Evolutionary conservation across 2,329 filamentous ascomycete genomes (phyloP).

Genomic region (Diaporthe nobilis): DNA sequence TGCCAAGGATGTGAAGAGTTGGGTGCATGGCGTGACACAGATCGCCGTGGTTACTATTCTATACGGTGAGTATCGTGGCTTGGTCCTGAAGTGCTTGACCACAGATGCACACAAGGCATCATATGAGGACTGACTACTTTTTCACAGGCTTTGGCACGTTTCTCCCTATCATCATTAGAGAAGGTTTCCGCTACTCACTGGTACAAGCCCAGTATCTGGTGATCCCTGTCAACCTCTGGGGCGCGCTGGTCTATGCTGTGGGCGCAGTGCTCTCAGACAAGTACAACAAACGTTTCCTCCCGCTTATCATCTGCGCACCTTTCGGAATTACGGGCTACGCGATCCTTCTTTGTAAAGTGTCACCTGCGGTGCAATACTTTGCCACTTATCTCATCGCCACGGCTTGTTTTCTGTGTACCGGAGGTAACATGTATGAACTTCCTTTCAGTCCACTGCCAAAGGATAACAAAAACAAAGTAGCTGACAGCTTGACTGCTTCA

Average conservation of each 20-base stretch:
- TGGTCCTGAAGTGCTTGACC: background rate
- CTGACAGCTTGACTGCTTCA: background rate
- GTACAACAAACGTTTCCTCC: conserved; percentile 54
- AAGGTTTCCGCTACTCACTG: conserved; percentile 55
- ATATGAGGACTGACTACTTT: background rate
- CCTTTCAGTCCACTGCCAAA: background rate
- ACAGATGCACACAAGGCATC: background rate
- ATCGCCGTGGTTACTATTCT: conserved; percentile 56
- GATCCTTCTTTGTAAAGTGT: conserved; percentile 45
- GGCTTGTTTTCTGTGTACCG: conserved; percentile 47
- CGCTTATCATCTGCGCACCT: conserved; percentile 50
- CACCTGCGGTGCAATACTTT: conserved; percentile 46
- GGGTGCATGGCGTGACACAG: conserved; percentile 52
- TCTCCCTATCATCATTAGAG: conserved; percentile 57
- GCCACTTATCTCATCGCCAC: conserved; percentile 48
- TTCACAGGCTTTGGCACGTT: conserved; percentile 55
- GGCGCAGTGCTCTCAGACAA: conserved; percentile 55
- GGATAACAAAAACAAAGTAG: background rate
- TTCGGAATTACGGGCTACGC: conserved; percentile 48
- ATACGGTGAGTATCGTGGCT: conserved; percentile 46
- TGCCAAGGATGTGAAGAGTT: conserved; percentile 47
- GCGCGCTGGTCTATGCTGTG: conserved; percentile 55
- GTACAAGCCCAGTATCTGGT: conserved; percentile 56
- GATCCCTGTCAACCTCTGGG: conserved; percentile 58
- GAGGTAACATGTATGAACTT: conserved; percentile 43